Percentiles rank a stretch among this genome's conserved stretches.
Evolutionary conservation across 768 basidiomycete species (phyloP).

Genomic region (Agaricus subrufescens): DNA sequence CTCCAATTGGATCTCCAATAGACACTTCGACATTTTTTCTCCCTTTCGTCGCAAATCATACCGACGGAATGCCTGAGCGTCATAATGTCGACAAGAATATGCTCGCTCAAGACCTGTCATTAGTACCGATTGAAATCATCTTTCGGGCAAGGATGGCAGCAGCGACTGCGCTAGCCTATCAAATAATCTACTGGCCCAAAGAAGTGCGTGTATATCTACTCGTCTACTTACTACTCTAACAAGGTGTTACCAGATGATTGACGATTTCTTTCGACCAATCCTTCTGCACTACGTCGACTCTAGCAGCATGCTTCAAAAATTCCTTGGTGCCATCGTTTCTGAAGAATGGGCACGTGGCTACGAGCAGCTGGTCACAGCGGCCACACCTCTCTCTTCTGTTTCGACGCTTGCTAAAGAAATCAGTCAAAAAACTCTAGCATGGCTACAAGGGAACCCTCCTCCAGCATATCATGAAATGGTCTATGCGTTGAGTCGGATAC

Average conservation of each 20-base stretch:
- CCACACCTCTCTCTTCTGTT: conserved; percentile 43
- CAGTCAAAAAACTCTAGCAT: conserved; percentile 58
- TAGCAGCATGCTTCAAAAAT: conserved; percentile 87
- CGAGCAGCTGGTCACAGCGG: conserved; percentile 22
- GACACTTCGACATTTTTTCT: conserved; percentile 67
- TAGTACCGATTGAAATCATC: conserved; percentile 73
- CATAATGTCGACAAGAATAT: conserved; percentile 98
- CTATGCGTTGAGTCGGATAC: conserved; percentile 72
- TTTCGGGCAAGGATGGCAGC: conserved; percentile 76
- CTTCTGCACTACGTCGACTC: conserved; percentile 80
- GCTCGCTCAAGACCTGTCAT: conserved; percentile 82
- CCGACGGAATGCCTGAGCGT: conserved; percentile 49
- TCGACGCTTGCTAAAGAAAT: conserved; percentile 63
- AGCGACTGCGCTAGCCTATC: conserved; percentile 69
- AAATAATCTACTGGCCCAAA: conserved; percentile 64
- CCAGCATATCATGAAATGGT: conserved; percentile 90
- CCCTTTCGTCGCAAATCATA: conserved; percentile 46
- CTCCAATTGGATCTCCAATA: conserved; percentile 78
- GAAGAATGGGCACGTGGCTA: conserved; percentile 87
- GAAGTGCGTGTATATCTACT: conserved; percentile 35
- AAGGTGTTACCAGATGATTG: conserved; percentile 29
- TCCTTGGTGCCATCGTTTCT: conserved; percentile 77
- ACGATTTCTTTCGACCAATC: conserved; percentile 70
- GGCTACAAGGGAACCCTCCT: conserved; percentile 74
- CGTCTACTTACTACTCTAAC: neutral